Evolutionary conservation across 257 asterid species (phyloP).

Genomic region (Ophiorrhiza pumila): DNA sequence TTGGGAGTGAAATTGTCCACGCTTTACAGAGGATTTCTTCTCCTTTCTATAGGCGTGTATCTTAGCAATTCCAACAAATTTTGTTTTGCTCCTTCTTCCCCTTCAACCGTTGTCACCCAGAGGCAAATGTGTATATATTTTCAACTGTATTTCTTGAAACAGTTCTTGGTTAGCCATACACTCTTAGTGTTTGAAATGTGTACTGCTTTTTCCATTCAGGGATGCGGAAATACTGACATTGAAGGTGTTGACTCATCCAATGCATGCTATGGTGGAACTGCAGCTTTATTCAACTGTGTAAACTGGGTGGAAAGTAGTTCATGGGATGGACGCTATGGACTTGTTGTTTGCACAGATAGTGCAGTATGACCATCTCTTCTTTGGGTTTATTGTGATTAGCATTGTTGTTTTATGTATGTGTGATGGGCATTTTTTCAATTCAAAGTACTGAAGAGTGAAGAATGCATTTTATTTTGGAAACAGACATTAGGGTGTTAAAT

Average conservation of each 20-base stretch:
- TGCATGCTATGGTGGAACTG: slow-evolving; percentile 99
- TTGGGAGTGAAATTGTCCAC: too few relatives aligned
- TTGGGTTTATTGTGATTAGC: not conserved
- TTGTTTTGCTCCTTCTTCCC: too few relatives aligned
- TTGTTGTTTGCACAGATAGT: slow-evolving; percentile 98
- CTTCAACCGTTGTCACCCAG: too few relatives aligned
- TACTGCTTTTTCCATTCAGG: slow-evolving; percentile 43
- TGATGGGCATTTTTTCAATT: not conserved
- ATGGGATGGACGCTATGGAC: slow-evolving; percentile 99
- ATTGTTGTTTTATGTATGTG: not conserved
- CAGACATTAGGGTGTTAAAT: too few relatives aligned
- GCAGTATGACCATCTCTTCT: slow-evolving; percentile 57
- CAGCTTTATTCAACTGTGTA: slow-evolving; percentile 89
- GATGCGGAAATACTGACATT: slow-evolving; percentile 84
- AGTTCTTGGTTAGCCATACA: not conserved
- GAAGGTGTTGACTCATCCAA: slow-evolving; percentile 99
- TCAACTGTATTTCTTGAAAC: too few relatives aligned
- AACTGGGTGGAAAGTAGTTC: slow-evolving; percentile 98
- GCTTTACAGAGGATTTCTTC: too few relatives aligned
- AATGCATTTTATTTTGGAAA: too few relatives aligned
- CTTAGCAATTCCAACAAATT: too few relatives aligned
- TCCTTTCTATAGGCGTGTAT: too few relatives aligned
- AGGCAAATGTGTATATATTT: too few relatives aligned
- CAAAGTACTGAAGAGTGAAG: not conserved
- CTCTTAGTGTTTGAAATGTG: slow-evolving; percentile 4